Percentiles rank a stretch among this genome's conserved stretches.
Evolutionary conservation across 73 alveolate genomes (phyloP).

Genomic region (Paramecium sexaurelia): DNA sequence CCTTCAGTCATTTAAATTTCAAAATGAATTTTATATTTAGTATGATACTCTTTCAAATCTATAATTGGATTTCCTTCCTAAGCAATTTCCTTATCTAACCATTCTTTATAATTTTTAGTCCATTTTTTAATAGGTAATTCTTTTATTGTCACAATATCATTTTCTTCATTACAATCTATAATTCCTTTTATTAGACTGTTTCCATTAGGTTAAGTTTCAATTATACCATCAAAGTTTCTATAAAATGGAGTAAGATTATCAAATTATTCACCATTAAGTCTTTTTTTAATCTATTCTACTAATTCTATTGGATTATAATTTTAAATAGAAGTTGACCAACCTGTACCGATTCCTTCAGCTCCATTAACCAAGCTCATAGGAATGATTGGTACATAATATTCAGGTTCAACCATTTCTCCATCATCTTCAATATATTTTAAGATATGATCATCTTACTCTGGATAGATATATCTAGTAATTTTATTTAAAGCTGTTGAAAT

Average conservation of each 20-base stretch:
- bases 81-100: conserved; percentile 78
- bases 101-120: conserved; percentile 94
- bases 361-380: conserved; percentile 99
- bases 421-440: conserved; percentile 97
- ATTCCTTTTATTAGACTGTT: conserved; percentile 84
- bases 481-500: conserved; percentile 92
- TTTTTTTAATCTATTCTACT: conserved; percentile 84
- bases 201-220: conserved; percentile 75
- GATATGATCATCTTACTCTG: conserved; percentile 94
- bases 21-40: conserved; percentile 91
- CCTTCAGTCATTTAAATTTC: conserved; percentile 79
- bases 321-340: conserved; percentile 98
- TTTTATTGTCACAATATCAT: conserved; percentile 84
- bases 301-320: conserved; percentile 97
- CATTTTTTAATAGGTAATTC: conserved; percentile 97
- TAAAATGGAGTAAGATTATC: conserved; percentile 85
- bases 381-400: conserved; percentile 97
- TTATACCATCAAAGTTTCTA: conserved; percentile 90
- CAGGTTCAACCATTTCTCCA: conserved; percentile 99
- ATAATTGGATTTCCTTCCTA: conserved; percentile 78
- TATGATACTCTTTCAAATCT: conserved; percentile 93
- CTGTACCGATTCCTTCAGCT: conserved; percentile 99
- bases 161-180: conserved; percentile 78
- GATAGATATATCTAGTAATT: conserved; percentile 92
- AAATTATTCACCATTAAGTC: conserved; percentile 82